Base-by-base conservation (phyloP, 2,329 filamentous ascomycete genomes). In the Penicillium sp. region DNA sequence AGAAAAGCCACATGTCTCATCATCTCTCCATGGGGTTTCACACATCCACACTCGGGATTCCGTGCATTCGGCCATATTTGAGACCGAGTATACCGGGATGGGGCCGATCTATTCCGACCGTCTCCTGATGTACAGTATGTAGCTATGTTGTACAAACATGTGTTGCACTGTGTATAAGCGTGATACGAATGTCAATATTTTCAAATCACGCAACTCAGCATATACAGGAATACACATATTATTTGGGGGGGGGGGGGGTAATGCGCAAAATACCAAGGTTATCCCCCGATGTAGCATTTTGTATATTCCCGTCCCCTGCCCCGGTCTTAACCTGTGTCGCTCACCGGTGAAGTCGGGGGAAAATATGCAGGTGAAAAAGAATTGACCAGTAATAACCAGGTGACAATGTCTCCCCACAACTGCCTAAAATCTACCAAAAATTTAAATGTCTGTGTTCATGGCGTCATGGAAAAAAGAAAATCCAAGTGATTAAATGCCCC, bases 321-420 rank as follows among this genome's bases (percentile, higher is more conserved):
- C 56, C 45, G 31, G 51, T 60, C 51, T 59, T 61, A 67, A 58
- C 62, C 64, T 40, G 41, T 57, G 62, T 67, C 27, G 62, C 63
- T 67, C 65, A 67, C 65, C 65, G 65, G 65, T 63, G 64, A 67
- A 67, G 59, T 58, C 57, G 62, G 65, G 65, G 65, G 43, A 59
- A 56, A 56, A 48, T 53, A 54, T 59, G 59, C 50, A 52, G 57
- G 2, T 56, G 6, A 6, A 47, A 45, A 54, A 55, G 49, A 54
- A 62, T 59, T 58, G 56, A 52, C 58, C 62, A 63, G 23, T 58
- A 27, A 60, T 15, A 58, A 45, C 7, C 60, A 63, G n/a, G n/a
- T 57, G 19, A 60, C 12, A 57, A 45, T 15, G 21, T 17, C 33
- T 59, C 62, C 60, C 65, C 65, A 62, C 65, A 64, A 64, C 21